These are phyloP conservation scores for Lasiosphaeria hispida DNA, from an alignment of 495 filamentous ascomycete species.

Conservation along the genomic window DNA sequence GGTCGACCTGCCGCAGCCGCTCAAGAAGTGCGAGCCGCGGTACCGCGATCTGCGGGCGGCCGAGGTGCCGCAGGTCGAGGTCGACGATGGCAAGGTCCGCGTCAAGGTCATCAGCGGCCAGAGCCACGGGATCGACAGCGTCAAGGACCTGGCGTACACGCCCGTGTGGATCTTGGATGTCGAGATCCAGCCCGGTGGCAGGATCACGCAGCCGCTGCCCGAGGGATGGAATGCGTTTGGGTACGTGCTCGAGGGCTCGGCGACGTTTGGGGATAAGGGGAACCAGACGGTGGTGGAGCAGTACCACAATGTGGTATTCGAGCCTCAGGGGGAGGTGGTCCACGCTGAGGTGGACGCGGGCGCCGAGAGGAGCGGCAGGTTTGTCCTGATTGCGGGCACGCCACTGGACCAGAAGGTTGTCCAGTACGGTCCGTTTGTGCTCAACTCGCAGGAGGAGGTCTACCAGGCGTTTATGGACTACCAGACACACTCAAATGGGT, in stretches of 20 bases:
- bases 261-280: conserved; percentile 60
- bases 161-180: conserved; percentile 93
- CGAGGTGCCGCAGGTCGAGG: conserved; percentile 71
- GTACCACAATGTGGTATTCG: conserved; percentile 90
- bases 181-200: conserved; percentile 75
- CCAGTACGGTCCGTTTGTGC: conserved; percentile 94
- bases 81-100: conserved; percentile 68
- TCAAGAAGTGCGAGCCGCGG: conserved; percentile 87
- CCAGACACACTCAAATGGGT: conserved; percentile 80
- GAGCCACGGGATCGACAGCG: conserved; percentile 76
- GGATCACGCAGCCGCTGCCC: conserved; percentile 69
- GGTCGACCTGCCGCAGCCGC: conserved; percentile 80
- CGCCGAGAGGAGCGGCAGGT: conserved; percentile 63
- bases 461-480: conserved; percentile 89
- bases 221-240: conserved; percentile 88
- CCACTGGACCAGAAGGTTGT: conserved; percentile 89
- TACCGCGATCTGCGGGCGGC: conserved; percentile 77
- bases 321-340: conserved; percentile 71
- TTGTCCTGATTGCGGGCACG: conserved; percentile 81
- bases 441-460: conserved; percentile 80
- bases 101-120: conserved; percentile 90
- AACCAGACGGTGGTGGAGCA: conserved; percentile 59
- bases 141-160: conserved; percentile 89
- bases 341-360: conserved; percentile 64
- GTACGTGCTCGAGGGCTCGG: conserved; percentile 72